Percentiles rank a stretch among this genome's conserved stretches.
These are phyloP conservation scores for Citrus cavaleriei DNA, from an alignment of 345 rosid genomes.

Conservation along the genomic window DNA sequence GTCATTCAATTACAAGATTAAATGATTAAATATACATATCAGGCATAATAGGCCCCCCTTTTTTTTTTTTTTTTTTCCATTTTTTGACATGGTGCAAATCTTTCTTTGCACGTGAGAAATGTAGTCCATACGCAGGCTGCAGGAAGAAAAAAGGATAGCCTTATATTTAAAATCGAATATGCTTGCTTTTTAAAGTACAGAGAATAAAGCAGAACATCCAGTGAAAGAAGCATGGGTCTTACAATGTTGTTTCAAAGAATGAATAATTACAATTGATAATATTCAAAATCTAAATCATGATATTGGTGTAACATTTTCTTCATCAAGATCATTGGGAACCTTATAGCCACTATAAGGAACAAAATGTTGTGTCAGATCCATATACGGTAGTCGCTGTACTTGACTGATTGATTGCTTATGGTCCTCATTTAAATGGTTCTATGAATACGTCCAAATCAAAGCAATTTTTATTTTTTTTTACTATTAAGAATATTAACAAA, in stretches of 20 bases:
- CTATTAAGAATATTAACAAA: conserved; percentile 2
- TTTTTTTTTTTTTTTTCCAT: background rate
- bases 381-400: background rate
- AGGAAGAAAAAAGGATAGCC: background rate
- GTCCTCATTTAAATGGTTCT: background rate
- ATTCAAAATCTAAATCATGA: conserved; percentile 23
- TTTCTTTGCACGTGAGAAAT: background rate
- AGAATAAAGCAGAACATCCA: conserved; percentile 11
- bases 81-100: background rate
- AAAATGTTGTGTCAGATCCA: background rate
- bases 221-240: conserved; percentile 1
- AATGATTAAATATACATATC: background rate
- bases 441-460: background rate
- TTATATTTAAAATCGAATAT: conserved; percentile 7
- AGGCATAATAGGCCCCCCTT: background rate
- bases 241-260: conserved; percentile 2
- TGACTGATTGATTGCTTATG: background rate
- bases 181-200: background rate
- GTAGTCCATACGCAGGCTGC: background rate
- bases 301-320: background rate
- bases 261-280: background rate
- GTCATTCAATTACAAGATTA: background rate
- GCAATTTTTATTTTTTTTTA: background rate
- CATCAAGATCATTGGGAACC: background rate
- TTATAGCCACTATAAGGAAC: background rate